Percentiles rank a stretch among this genome's conserved stretches.
Conservation (phyloP, 2,329 filamentous ascomycete genomes). For the Cordyceps tenuipes region DNA sequence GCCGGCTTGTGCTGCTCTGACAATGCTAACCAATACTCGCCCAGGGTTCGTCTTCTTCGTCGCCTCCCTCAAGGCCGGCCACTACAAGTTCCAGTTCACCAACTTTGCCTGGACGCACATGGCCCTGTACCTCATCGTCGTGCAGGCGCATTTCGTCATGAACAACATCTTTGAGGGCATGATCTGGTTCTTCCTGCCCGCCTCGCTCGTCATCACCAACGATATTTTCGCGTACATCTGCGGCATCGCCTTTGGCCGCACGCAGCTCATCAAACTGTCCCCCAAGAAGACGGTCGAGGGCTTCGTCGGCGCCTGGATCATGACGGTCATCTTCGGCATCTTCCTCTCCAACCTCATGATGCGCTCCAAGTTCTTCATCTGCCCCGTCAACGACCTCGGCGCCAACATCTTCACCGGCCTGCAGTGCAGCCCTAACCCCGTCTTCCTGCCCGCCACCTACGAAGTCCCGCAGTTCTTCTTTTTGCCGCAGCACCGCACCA, state of each 20-base stretch:
- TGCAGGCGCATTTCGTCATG: slow-evolving; percentile 98
- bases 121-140: slow-evolving; percentile 95
- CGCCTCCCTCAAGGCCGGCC: slow-evolving; percentile 82
- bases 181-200: slow-evolving; percentile 99
- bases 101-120: slow-evolving; percentile 99
- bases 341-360: slow-evolving; percentile 75
- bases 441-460: slow-evolving; percentile 74
- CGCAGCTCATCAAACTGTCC: slow-evolving; percentile 93
- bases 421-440: slow-evolving; percentile 82
- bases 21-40: slow-evolving; percentile 15
- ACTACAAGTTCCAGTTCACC: slow-evolving; percentile 98
- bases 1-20: not conserved
- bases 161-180: slow-evolving; percentile 99
- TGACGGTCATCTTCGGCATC: slow-evolving; percentile 81
- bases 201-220: slow-evolving; percentile 92
- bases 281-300: slow-evolving; percentile 99
- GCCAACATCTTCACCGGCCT: slow-evolving; percentile 89
- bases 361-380: slow-evolving; percentile 95
- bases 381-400: slow-evolving; percentile 91
- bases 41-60: slow-evolving; percentile 97
- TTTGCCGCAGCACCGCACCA: slow-evolving; percentile 46
- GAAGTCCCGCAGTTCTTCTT: slow-evolving; percentile 65
- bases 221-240: slow-evolving; percentile 98
- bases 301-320: slow-evolving; percentile 92
- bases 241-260: slow-evolving; percentile 92